Evolutionary conservation across 495 filamentous ascomycete genomes (phyloP).

Genomic region (Podospora pseudocomata): DNA sequence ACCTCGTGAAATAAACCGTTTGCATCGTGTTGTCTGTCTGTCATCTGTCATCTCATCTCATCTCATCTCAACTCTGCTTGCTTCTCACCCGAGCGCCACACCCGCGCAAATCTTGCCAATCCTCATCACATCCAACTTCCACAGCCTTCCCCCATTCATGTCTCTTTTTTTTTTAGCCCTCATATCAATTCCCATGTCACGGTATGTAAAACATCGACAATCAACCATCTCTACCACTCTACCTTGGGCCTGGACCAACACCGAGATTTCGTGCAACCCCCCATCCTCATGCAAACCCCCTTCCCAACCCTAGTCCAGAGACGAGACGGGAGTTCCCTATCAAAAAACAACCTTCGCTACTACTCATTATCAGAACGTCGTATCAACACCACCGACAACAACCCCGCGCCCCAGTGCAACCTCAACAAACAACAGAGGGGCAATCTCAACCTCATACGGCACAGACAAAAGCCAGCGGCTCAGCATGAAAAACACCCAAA

Average conservation of each 20-base stretch:
- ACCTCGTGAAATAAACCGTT: not conserved
- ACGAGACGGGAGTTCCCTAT: constrained; percentile 9
- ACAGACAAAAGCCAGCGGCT: not conserved
- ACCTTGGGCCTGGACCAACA: not conserved
- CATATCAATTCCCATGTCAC: not conserved
- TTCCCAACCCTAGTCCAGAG: not conserved
- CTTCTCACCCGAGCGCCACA: constrained; percentile 2
- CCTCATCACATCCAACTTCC: not conserved
- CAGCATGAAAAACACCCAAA: not conserved
- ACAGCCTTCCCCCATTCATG: not conserved
- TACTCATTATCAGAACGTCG: constrained; percentile 7
- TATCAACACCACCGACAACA: not conserved
- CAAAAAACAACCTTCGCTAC: not conserved
- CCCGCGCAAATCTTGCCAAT: constrained; percentile 5
- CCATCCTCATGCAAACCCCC: not conserved
- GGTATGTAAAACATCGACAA: not conserved
- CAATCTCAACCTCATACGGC: constrained; percentile 1
- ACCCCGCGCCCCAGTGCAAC: constrained; percentile 6
- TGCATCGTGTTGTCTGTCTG: not conserved
- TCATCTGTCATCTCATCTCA: not conserved
- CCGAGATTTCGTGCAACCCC: not conserved
- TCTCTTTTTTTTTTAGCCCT: not conserved
- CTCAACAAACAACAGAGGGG: not conserved
- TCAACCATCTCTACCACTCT: not conserved
- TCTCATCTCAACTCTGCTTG: not conserved